A percentile compares a stretch with the other conserved stretches of the same genome.
Conservation (phyloP, 306 rosid genomes). For the Vigna radiata region DNA sequence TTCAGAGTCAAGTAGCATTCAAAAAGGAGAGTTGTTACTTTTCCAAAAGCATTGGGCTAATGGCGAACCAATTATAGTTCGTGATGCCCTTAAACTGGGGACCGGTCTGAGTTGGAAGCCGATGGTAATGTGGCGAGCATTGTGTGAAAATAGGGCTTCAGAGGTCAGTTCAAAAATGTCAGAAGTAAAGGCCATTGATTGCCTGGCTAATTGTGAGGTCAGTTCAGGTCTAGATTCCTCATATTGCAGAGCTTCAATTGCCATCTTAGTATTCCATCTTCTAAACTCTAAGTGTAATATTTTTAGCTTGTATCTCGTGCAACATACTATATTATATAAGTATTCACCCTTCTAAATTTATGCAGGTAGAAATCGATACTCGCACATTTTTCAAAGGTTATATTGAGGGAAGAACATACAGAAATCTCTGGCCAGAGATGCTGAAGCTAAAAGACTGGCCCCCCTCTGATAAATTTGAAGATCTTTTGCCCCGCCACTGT, state of each 20-base stretch:
- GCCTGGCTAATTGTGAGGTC: conserved; percentile 92
- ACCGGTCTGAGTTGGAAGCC: conserved; percentile 95
- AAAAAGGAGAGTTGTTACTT: conserved; percentile 44
- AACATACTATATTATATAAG: conserved; percentile 24
- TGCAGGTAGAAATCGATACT: conserved; percentile 79
- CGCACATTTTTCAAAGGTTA: conserved; percentile 79
- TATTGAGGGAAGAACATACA: conserved; percentile 71
- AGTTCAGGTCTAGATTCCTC: conserved; percentile 19
- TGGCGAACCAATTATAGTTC: conserved; percentile 79
- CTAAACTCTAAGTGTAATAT: conserved; percentile 22
- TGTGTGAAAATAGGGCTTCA: conserved; percentile 63
- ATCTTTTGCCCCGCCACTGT: conserved; percentile 90
- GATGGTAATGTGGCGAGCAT: conserved; percentile 89
- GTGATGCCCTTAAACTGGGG: conserved; percentile 70
- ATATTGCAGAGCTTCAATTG: conserved; percentile 19
- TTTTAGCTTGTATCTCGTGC: conserved; percentile 29
- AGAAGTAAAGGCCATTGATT: conserved; percentile 85
- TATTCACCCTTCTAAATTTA: conserved; percentile 36
- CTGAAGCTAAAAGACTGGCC: conserved; percentile 97
- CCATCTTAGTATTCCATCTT: conserved; percentile 24
- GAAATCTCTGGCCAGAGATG: conserved; percentile 89
- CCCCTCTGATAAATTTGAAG: conserved; percentile 84
- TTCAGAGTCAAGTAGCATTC: background rate
- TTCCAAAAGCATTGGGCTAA: conserved; percentile 72
- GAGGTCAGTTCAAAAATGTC: conserved; percentile 60